Base-by-base conservation (phyloP, 2,329 filamentous ascomycete genomes). In the Scytalidium lignicola region DNA sequence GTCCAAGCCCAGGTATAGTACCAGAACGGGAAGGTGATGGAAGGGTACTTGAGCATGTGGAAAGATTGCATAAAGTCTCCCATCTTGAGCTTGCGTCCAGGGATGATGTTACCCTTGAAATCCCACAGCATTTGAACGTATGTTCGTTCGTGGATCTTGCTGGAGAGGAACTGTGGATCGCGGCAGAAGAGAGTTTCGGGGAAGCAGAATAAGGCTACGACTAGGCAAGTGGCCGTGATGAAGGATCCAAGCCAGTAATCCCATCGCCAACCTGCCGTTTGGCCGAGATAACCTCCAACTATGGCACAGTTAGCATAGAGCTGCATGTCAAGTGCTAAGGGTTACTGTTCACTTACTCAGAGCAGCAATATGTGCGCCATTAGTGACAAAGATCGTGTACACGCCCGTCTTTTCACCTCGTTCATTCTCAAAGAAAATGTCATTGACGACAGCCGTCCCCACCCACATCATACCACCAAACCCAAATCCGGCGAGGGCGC, bases 1-100 rank as follows among this genome's bases (percentile, higher is more conserved):
- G 59, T 59, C 61, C 61, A 63, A 15, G 52, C 49, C 52, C 53
- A 57, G 15, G 51, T 58, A 42, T 62, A 63, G 43, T 63, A 63
- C 51, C 53, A 60, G 47, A 61, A 60, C 2, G 61, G 57, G 44
- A 63, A 55, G 18, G 55, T 10, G 40, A 63, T 49, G 2, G 55
- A 57, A 12, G 60, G 60, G 43, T 62, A 63, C 28, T 58, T 54
- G 29, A 63, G 58, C 57, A 63, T 61, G 17, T 43, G 28, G 21
- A 62, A 55, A 2, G 60, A 60, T 47, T 61, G 56, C 12, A 59
- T 48, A 50, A 62, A 63, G 41, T 62, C 58, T 13, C 52, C 28
- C 4, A 51, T 41, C 15, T 55, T 60, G 13, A 63, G 56, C 3
- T 46, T 44, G 17, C 57, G 61, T 6, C 50, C 55, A 3, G 58